Conservation (phyloP, 2,329 filamentous ascomycete genomes). For the Colletotrichum eleusines region DNA sequence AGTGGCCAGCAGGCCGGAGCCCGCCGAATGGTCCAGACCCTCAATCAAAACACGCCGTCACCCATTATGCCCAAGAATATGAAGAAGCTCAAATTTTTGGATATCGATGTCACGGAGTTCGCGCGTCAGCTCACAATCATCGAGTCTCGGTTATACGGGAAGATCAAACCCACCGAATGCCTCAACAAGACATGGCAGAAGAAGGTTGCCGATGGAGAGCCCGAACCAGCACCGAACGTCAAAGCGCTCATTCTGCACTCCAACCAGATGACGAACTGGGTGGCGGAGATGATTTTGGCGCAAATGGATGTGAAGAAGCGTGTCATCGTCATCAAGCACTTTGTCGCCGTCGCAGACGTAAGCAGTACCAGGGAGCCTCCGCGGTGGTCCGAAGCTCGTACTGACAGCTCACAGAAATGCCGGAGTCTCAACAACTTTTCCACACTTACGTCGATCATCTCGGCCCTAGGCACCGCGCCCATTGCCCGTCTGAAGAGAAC, state of each 20-base stretch:
- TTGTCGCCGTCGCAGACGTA: constrained; percentile 95
- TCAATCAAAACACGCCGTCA: constrained; percentile 83
- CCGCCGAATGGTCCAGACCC: constrained; percentile 87
- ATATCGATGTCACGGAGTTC: constrained; percentile 96
- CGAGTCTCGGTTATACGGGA: constrained; percentile 92
- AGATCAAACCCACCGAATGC: constrained; percentile 96
- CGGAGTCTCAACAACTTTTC: constrained; percentile 95
- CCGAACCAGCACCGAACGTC: constrained; percentile 91
- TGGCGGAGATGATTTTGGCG: constrained; percentile 97
- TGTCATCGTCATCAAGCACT: constrained; percentile 98
- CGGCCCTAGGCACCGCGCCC: constrained; percentile 91
- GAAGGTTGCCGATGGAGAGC: constrained; percentile 84
- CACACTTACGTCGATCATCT: constrained; percentile 96
- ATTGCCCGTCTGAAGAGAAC: constrained; percentile 94
- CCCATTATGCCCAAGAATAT: constrained; percentile 98
- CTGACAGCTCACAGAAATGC: constrained; percentile 78
- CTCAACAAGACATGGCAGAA: constrained; percentile 99
- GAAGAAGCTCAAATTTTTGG: constrained; percentile 98
- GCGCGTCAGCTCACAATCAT: constrained; percentile 98
- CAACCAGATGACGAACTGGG: constrained; percentile 99
- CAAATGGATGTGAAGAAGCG: constrained; percentile 96
- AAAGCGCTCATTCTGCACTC: constrained; percentile 97
- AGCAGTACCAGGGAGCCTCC: constrained; percentile 52
- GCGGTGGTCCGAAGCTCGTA: constrained; percentile 30
- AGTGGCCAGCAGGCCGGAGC: constrained; percentile 88